phyloP scores from a whole-genome alignment of 768 basidiomycete species.

The Tephrocybe sp. region DNA sequence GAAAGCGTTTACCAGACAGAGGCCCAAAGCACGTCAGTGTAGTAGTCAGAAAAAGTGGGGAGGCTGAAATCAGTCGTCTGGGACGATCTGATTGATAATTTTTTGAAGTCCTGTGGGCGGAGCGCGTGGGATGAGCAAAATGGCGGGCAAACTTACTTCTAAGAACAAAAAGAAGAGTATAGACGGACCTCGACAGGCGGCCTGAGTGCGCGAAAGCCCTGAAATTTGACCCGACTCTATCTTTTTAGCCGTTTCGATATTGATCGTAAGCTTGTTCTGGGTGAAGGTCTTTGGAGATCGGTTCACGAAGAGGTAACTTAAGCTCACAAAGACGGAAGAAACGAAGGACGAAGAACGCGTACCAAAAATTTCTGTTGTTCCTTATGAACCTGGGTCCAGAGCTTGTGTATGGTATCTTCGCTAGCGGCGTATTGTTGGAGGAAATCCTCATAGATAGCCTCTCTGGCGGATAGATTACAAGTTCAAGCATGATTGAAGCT shows the following conservation, averaged over 20 bases:
- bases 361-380: constrained; percentile 23
- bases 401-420: constrained; percentile 22
- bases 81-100: constrained; percentile 17
- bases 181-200: constrained; percentile 17
- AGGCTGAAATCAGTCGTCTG: not conserved
- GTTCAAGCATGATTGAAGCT: not conserved
- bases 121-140: not conserved
- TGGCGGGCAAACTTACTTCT: not conserved
- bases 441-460: constrained; percentile 19
- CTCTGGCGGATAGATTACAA: constrained; percentile 10
- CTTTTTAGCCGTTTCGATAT: constrained; percentile 13
- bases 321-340: not conserved
- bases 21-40: not conserved
- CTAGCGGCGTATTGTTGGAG: constrained; percentile 21
- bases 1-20: too few relatives aligned
- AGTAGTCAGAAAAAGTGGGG: not conserved
- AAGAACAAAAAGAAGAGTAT: not conserved
- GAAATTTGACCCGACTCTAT: constrained; percentile 15
- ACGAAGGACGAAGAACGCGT: not conserved
- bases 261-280: constrained; percentile 5
- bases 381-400: constrained; percentile 20
- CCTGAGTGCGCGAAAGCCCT: constrained; percentile 18
- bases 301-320: not conserved
- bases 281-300: constrained; percentile 9
- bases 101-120: constrained; percentile 12